Base-by-base conservation (phyloP, 148 eudicot genomes). In the Arctostaphylos glauca region DNA sequence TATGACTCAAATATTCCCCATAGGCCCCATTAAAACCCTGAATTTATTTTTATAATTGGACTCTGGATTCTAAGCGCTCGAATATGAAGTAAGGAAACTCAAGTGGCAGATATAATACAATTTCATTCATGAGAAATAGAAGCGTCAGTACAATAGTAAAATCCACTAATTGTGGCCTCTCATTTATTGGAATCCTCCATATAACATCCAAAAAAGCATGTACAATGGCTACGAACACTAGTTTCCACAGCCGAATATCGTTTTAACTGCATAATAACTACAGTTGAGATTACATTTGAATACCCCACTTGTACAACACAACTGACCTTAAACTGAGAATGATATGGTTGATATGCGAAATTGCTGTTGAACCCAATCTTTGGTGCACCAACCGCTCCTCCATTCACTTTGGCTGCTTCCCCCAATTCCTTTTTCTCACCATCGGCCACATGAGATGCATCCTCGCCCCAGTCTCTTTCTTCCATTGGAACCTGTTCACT, bases 301-400 rank as follows among this genome's bases (percentile, higher is more conserved):
- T 71, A 77, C 82, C 84, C 85, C 86, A 76, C 78, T 81, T 58
- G 79, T 79, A 73, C 76, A 74, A 83, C 80, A 75, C 74, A 78
- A 88, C 89, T 91, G 88, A 96, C 99, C 99, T 97, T 97, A 83
- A 92, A 97, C 94, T 97, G 99, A 47, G 99, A 93, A 91, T 93
- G 97, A 88, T 88, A 94, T 15, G 92, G 92, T 73, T 93, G 98
- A 86, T 94, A 94, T 14, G 85, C 81, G 70, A 85, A 89, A 82
- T 74, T 85, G 90, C 76, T 81, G 86, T 88, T 64, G 70, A 64
- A 95, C 66, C 87, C 91, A 82, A 81, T 53, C 86, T 94, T 95
- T 5, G 91, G 89, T 31, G 86, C 86, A 64, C 71, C 76, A 5
- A 84, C 80, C 46, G 62, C 83, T 44, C 85, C 91, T 64, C 91